Percentiles rank a stretch among this genome's conserved stretches.
These are phyloP conservation scores for Bodo saltans DNA, from an alignment of 78 protist species.

Conservation along the genomic window DNA sequence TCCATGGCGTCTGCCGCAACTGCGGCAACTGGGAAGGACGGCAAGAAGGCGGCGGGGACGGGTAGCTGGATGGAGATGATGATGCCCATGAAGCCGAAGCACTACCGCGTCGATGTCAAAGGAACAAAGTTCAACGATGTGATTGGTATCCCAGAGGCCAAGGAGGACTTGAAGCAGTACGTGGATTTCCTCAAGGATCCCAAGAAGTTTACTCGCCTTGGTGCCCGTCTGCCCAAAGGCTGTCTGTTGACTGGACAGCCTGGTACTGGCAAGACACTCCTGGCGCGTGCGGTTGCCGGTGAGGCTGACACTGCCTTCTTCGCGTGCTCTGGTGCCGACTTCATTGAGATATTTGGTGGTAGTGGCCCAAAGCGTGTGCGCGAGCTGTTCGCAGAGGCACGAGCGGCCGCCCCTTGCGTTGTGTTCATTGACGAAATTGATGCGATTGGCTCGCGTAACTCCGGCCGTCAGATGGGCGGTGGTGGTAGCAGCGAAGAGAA, in stretches of 20 bases:
- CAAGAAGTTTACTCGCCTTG: slow-evolving; percentile 58
- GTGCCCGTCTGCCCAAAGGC: slow-evolving; percentile 80
- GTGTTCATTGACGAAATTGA: slow-evolving; percentile 88
- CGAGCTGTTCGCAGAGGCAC: slow-evolving; percentile 59
- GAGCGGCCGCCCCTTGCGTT: slow-evolving; percentile 64
- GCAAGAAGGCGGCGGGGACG: slow-evolving; percentile 10
- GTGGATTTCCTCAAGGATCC: slow-evolving; percentile 87
- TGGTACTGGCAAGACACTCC: slow-evolving; percentile 40
- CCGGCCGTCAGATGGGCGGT: slow-evolving; percentile 41
- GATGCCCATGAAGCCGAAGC: background rate
- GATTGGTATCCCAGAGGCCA: slow-evolving; percentile 81
- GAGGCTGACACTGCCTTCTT: slow-evolving; percentile 40
- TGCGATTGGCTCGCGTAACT: slow-evolving; percentile 65
- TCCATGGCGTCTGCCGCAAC: background rate
- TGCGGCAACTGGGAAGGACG: too few relatives aligned
- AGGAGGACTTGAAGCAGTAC: slow-evolving; percentile 75
- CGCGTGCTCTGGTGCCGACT: slow-evolving; percentile 12
- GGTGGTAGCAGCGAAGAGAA: slow-evolving; percentile 86
- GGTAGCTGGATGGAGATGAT: background rate
- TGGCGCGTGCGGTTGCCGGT: slow-evolving; percentile 34
- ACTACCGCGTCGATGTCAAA: background rate
- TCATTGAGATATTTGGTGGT: slow-evolving; percentile 50
- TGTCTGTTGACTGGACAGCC: slow-evolving; percentile 80
- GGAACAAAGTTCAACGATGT: slow-evolving; percentile 59
- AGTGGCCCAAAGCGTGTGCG: slow-evolving; percentile 66